Base-by-base conservation (phyloP, 2,329 filamentous ascomycete genomes). In the Xylariaceae sp. region DNA sequence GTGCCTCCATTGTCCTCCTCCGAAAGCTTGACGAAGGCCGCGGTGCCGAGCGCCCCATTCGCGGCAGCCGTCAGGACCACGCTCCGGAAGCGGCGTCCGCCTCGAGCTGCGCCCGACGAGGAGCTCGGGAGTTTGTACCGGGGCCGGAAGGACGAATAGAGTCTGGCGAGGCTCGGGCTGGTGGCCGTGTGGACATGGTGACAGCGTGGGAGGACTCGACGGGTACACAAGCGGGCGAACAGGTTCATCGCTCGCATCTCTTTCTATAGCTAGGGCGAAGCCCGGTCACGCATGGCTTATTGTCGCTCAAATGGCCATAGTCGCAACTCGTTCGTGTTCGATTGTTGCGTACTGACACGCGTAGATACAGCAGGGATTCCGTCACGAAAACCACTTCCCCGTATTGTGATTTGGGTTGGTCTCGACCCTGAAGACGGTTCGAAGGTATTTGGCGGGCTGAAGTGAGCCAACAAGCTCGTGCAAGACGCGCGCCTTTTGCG, bases 21-120 rank as follows among this genome's bases (percentile, higher is more conserved):
- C 4, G 75, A 72, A 5, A 79, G 56, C 46, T 70, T 63, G 27
- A 80, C 63, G 51, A 80, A 80, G 2, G 67, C 67, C 0, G 68
- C 65, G 0, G 75, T 72, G 6, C 67, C 75, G 8, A 80, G 55
- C 1, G 58, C 56, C 4, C 53, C 61, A n/a, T 59, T 63, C 1
- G 56, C 60, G 12, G 52, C 47, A 10, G 56, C 55, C 1, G 61
- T 64, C 3, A 61, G 59, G 6, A 70, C 37, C 2, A 55, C 47
- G 5, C 60, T 48, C 13, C 47, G 54, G 24, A 40, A 35, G 7
- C 36, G 37, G 11, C 42, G 40, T 24, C 22, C 39, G 18, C 18
- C 29, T n/a, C n/a, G n/a, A n/a, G n/a, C n/a, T n/a, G 23, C 38
- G 23, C 38, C 32, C 16, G 38, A 35, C 22, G 25, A 11, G 12